Evolutionary conservation across 2,329 filamentous ascomycete genomes (phyloP), one percentile per base, ranked within the genome.

Genomic region (Penicillium fuscoglaucum): DNA sequence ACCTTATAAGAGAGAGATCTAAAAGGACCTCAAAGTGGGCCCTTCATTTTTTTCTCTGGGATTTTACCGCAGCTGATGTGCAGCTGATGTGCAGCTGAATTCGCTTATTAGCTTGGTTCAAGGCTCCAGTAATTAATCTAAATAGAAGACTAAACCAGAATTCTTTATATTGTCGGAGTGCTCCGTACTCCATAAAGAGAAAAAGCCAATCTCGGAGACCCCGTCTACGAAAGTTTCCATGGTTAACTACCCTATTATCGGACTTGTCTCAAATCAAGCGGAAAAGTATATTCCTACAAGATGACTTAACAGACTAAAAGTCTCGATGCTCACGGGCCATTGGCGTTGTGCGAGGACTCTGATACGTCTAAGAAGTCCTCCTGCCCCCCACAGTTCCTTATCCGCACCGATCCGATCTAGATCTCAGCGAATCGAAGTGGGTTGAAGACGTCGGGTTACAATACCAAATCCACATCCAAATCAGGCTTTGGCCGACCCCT

Each of bases 381-480:
- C 17, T 10, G 17, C 31, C 40, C 58, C 58, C 61, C 64, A 61
- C 57, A 53, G 61, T 61, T 65, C 61, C 28, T 39, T 41, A 21
- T 31, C 58, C 54, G 31, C 47, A 47, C 49, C 56, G 60, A 66
- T 66, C 64, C 58, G 62, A 66, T 66, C 64, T 57, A 64, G 65
- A 67, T 67, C 55, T 19, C 10, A n/a, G 10, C 39, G 29, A 49
- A 50, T 50, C 10, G 29, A 31, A 31, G 29, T 31, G 29, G 29
- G 29, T 12, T 33, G 41, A 19, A 35, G 33, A 35, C 33, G 49
- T 66, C 64, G 65, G 58, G 57, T 59, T 59, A 12, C 40, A 43
- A 60, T 53, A 45, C 15, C 60, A 55, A 49, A 41, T 44, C 15
- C 13, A 6, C n/a, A 21, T 40, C 12, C 17, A 29, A 46, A 31